Percentiles rank a stretch among this genome's conserved stretches.
Conservation (phyloP, 75 land plant genomes). For the Chamaecyparis obtusa region DNA sequence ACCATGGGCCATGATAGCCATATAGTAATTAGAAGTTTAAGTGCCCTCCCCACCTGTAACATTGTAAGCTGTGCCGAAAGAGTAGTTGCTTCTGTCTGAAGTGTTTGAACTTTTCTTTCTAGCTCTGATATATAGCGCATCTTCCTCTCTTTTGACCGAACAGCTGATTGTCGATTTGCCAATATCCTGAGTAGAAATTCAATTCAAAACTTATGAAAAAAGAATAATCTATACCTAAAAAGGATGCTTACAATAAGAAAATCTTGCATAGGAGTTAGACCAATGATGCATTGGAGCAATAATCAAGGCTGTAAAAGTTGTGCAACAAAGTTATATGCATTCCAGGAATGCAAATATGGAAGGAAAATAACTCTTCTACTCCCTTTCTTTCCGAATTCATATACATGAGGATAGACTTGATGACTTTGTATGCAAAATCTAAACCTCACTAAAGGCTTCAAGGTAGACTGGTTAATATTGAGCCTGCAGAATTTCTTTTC, state of each 20-base stretch:
- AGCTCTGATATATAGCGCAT: constrained; percentile 89
- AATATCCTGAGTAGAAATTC: constrained; percentile 48
- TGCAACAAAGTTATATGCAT: background rate
- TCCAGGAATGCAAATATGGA: background rate
- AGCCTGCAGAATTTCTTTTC: background rate
- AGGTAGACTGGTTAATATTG: background rate
- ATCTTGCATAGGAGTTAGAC: background rate
- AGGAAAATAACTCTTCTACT: background rate
- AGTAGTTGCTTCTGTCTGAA: constrained; percentile 87
- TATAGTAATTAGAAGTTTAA: background rate
- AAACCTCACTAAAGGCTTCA: background rate
- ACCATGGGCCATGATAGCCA: background rate
- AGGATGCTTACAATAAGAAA: background rate
- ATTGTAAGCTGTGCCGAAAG: constrained; percentile 81
- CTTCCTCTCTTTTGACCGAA: constrained; percentile 87
- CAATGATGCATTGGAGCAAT: background rate
- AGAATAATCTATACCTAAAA: background rate
- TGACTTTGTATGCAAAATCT: background rate
- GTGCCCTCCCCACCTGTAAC: constrained; percentile 51
- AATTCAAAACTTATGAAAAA: background rate
- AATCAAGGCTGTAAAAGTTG: background rate
- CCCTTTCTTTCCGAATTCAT: background rate
- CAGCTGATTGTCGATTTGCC: constrained; percentile 92
- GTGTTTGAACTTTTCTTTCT: constrained; percentile 74
- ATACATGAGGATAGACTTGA: background rate